Base-by-base conservation (phyloP, 148 eudicot genomes). In the Amaranthus hypochondriacus region DNA sequence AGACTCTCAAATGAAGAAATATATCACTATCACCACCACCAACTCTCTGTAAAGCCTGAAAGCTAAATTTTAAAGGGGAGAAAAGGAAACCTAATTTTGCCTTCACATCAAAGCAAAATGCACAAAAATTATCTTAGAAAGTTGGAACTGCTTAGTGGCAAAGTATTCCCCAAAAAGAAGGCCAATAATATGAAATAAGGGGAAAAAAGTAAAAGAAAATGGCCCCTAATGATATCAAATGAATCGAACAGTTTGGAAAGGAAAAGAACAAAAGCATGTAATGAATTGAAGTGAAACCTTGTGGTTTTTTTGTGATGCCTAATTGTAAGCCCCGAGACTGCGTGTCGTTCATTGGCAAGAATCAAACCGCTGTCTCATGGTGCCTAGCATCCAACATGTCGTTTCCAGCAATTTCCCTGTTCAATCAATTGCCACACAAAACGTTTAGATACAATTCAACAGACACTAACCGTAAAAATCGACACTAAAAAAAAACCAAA, bases 401-500 rank as follows among this genome's bases (percentile, higher is more conserved):
- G 59, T 58, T 82, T 82, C 85, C 66, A 78, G 47, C 75, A 82
- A 59, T 73, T 82, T 82, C 62, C 85, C 85, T 82, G 85, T 56
- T 28, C 39, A 28, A 28, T 66, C 39, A 39, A 66, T 13, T 64
- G 9, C 13, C 70, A 46, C 14, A 6, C 0, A 9, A 39, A 14
- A 12, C 4, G 50, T 7, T 56, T 18, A 50, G 28, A 6, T 43
- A 21, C 3, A 14, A 73, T 4, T 5, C 6, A 73, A 44, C 6
- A 3, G 39, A 28, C 39, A 66, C 11, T 7, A 47, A 28, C 39
- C 0, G 39, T 10, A 8, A 44, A 66, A 0, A 1, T 28, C 39
- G 39, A 28, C 39, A 28, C 0, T 28, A 28, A 28, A 28, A 28
- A 28, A 28, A 28, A 28, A 28, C 0, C 39, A 28, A 28, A 28